Conservation (phyloP, 169 alveolate genomes). For the Eimeria acervulina region DNA sequence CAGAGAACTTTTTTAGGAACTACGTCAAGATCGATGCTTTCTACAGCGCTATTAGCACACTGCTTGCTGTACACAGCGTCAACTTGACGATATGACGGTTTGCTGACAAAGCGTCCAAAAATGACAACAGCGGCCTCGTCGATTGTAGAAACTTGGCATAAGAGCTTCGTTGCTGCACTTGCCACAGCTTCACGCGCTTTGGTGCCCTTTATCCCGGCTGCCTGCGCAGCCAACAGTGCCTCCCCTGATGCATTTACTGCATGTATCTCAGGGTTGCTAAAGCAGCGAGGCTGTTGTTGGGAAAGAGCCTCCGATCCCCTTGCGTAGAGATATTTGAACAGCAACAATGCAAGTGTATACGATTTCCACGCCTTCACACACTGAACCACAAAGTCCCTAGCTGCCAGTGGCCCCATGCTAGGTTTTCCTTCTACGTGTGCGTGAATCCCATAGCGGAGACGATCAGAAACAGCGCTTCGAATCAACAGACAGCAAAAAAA, state of each 20-base stretch:
- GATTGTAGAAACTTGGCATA: slow-evolving; percentile 43
- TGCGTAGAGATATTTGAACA: slow-evolving; percentile 66
- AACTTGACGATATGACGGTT: neutral
- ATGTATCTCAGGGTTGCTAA: slow-evolving; percentile 21
- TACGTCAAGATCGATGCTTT: neutral
- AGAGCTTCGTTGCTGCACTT: slow-evolving; percentile 15
- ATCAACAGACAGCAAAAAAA: slow-evolving; percentile 68
- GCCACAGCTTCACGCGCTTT: slow-evolving; percentile 65
- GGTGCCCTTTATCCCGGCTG: slow-evolving; percentile 50
- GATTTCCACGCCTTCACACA: slow-evolving; percentile 78
- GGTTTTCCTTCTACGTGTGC: neutral
- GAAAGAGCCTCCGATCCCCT: slow-evolving; percentile 68
- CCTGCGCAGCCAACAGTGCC: slow-evolving; percentile 65
- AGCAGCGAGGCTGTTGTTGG: slow-evolving; percentile 63
- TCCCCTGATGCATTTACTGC: neutral
- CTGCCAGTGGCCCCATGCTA: neutral
- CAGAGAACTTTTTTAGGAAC: neutral
- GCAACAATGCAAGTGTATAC: slow-evolving; percentile 64
- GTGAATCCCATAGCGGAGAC: slow-evolving; percentile 67
- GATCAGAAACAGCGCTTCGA: slow-evolving; percentile 71
- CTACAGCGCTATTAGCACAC: neutral
- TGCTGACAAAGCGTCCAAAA: slow-evolving; percentile 75
- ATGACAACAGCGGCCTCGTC: slow-evolving; percentile 76
- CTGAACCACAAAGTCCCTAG: slow-evolving; percentile 32
- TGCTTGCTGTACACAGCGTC: slow-evolving; percentile 10